Conservation (phyloP, 2,329 filamentous ascomycete species). For the Whalleya microplaca region DNA sequence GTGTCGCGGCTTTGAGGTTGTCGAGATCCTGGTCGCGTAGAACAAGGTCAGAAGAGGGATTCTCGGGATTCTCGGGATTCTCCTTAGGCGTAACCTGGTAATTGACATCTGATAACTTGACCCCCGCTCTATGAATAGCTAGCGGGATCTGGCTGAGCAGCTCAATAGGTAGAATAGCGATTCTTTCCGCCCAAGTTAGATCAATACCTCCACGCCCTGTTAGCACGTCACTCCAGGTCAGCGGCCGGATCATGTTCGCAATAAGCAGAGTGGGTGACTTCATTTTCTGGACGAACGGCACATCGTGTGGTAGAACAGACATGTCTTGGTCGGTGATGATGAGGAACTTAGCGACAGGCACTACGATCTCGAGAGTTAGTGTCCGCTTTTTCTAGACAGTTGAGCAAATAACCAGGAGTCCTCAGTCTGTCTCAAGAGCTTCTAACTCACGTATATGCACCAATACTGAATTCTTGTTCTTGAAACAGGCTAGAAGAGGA, state of each 20-base stretch:
- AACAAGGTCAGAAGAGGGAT: background rate
- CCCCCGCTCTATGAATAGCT: conserved; percentile 3
- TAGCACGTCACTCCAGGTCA: background rate
- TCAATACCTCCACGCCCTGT: no score
- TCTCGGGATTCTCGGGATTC: no score
- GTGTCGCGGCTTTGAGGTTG: background rate
- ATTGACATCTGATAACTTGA: background rate
- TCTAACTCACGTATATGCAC: background rate
- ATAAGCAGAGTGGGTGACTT: background rate
- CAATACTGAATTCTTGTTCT: background rate
- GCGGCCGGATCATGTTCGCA: background rate
- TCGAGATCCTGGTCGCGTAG: background rate
- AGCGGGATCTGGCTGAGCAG: conserved; percentile 5
- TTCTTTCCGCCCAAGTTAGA: background rate
- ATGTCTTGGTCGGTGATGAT: background rate
- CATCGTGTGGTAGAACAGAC: no score
- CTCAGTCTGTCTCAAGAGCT: background rate
- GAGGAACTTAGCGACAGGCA: conserved; percentile 1
- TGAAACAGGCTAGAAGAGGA: background rate
- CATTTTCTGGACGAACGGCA: background rate
- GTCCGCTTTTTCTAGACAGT: background rate
- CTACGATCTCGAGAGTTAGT: background rate
- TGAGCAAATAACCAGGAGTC: background rate
- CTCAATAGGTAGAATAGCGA: background rate
- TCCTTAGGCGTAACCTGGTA: background rate